Evolutionary conservation across 169 alveolate species (phyloP), one percentile per base, ranked within the genome.

Genomic region (Eimeria acervulina): DNA sequence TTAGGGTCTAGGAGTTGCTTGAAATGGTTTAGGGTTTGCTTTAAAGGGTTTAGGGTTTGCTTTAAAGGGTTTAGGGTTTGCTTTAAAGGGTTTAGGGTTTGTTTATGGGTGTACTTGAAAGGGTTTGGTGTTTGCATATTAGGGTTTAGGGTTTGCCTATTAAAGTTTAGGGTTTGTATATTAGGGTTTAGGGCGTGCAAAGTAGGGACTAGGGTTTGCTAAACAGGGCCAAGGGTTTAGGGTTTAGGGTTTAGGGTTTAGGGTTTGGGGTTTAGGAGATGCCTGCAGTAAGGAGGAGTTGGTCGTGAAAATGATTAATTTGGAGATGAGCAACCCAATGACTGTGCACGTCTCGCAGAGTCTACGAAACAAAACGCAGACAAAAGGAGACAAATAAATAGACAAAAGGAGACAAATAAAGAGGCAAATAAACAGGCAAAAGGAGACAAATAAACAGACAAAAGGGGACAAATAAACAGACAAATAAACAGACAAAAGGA

Each of bases 301-400:
- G 99, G 95, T 98, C 99, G 95, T 99, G 99, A 95, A 96, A 98
- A 72, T 97, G 90, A 96, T 99, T 99, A 96, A 96, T 98, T 74
- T 96, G 95, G 6, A 97, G 97, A 87, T 97, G 97, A 85, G 97
- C 96, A 23, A 99, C 95, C 99, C 99, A 98, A 95, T 98, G 99
- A 21, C 98, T 96, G 96, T 98, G 99, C 80, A 97, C 98, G 88
- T 98, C 93, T 23, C 87, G 42, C 2, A 93, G 72, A 17, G 66
- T 55, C 96, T 93, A 28, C 36, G 36, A 17, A 28, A 15, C 12
- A 15, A 66, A 5, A 66, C n/a, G n/a, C n/a, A n/a, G n/a, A n/a
- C n/a, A n/a, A 10, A 36, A 36, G 47, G 81, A 70, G 81, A 36
- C 81, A 70, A 6, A 2, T 2, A 19, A 6, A 70, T 12, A n/a